Evolutionary conservation across 768 basidiomycete species (phyloP).

Genomic region (Crepidotus variabilis): DNA sequence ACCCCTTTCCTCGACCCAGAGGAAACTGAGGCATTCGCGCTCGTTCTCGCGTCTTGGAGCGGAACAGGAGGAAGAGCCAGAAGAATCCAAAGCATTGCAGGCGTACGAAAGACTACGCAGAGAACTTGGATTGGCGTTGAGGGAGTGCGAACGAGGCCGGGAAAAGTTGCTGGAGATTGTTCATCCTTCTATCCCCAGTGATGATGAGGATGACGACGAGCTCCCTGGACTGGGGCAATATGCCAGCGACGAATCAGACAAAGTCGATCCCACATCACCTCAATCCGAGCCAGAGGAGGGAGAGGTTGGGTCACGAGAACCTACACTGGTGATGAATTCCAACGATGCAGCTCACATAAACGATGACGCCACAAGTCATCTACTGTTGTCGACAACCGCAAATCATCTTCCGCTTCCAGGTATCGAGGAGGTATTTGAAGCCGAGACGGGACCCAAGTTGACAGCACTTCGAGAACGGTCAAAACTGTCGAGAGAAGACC

Average conservation of each 20-base stretch:
- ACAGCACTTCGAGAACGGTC: constrained; percentile 54
- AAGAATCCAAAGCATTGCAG: constrained; percentile 50
- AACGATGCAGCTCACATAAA: constrained; percentile 23
- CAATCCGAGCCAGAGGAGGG: constrained; percentile 28
- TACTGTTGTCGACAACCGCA: constrained; percentile 47
- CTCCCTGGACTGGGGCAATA: constrained; percentile 53
- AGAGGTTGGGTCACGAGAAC: constrained; percentile 10
- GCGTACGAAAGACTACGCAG: constrained; percentile 74
- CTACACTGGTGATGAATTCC: constrained; percentile 19
- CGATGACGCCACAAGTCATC: constrained; percentile 57
- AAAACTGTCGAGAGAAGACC: constrained; percentile 70
- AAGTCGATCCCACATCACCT: constrained; percentile 36
- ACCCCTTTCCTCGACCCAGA: constrained; percentile 12
- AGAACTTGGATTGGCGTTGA: constrained; percentile 72
- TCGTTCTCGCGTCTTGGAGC: constrained; percentile 12
- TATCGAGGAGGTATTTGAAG: constrained; percentile 82
- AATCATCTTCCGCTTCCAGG: constrained; percentile 61
- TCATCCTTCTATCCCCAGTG: constrained; percentile 32
- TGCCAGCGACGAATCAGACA: constrained; percentile 53
- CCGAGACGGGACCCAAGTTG: constrained; percentile 41
- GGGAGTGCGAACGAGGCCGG: constrained; percentile 81
- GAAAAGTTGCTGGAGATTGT: constrained; percentile 59
- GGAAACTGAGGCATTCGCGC: constrained; percentile 12
- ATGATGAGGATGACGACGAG: constrained; percentile 36
- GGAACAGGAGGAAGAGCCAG: constrained; percentile 15